Base-by-base conservation (phyloP, 2,329 filamentous ascomycete genomes). In the Aspergillus pseudoterreus region DNA sequence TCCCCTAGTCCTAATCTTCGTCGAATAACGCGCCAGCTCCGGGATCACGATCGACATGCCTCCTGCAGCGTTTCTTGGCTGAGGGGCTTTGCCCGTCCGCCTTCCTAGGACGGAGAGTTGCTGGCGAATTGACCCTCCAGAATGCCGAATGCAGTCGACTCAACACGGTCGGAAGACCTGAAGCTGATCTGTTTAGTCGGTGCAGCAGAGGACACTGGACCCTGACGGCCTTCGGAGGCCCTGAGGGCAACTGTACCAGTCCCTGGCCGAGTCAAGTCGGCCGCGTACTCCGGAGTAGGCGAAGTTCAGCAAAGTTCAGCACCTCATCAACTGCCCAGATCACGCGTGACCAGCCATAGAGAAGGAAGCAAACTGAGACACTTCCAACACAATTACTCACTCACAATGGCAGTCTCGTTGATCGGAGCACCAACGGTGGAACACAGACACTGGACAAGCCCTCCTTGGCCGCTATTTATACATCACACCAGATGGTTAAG, bases 401-500 rank as follows among this genome's bases (percentile, higher is more conserved):
- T 27, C 46, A n/a, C 19, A 14, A 5, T 24, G 21, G 10, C 9
- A 30, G 32, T 48, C 11, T 30, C 24, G 22, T 17, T 42, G 22
- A 19, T 32, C 39, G 35, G 21, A 21, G 46, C 41, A 17, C 21
- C 36, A 17, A 22, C 24, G 19, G 22, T 15, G 27, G 17, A 33
- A 43, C 24, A 15, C n/a, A 48, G 24, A 6, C 11, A 6, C 3
- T 6, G 22, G 22, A 24, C 22, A 30, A 21, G 14, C 19, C 15
- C 6, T 36, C 21, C 14, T 43, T 27, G 14, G 44, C 27, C 33
- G 35, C 44, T 48, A 43, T 48, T 24, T 50, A 55, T 55, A 47
- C 52, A 58, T 58, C 52, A 53, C 33, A 47, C 33, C 27, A 15
- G 15, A 12, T 19, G 22, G 49, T 54, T 57, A 59, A 59, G 55